Conservation (phyloP, 1,284 basidiomycete genomes). For the Sporisorium reilianum region DNA sequence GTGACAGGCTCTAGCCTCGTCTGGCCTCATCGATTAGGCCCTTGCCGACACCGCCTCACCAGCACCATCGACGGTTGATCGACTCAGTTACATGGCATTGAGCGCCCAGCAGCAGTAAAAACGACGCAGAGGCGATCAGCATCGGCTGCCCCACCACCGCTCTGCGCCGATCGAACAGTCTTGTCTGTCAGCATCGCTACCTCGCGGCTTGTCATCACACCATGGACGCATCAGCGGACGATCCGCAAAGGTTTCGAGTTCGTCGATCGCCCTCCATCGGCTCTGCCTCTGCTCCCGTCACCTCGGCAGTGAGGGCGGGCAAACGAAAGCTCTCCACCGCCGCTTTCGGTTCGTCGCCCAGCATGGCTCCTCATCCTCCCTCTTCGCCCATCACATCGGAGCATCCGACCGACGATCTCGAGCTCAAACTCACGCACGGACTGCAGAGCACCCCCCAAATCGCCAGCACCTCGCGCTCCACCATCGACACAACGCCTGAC, state of each 20-base stretch:
- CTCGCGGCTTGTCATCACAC: not conserved
- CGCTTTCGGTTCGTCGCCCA: slow-evolving; percentile 44
- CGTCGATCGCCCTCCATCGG: slow-evolving; percentile 47
- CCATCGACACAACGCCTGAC: slow-evolving; percentile 27
- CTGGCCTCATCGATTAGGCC: not conserved
- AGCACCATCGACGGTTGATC: no score
- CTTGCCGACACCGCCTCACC: not conserved
- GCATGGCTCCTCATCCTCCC: slow-evolving; percentile 27
- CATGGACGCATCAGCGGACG: slow-evolving; percentile 54
- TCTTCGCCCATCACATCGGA: slow-evolving; percentile 43
- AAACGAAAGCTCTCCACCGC: slow-evolving; percentile 53
- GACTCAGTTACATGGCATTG: slow-evolving; percentile 12
- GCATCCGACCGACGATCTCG: slow-evolving; percentile 18
- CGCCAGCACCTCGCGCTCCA: slow-evolving; percentile 32
- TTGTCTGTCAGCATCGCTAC: not conserved
- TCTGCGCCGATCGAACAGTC: slow-evolving; percentile 17
- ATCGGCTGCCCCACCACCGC: slow-evolving; percentile 26
- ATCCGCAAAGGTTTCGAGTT: slow-evolving; percentile 37
- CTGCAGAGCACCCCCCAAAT: slow-evolving; percentile 26
- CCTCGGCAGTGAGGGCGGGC: slow-evolving; percentile 23
- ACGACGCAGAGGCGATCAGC: slow-evolving; percentile 30
- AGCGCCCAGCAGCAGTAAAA: slow-evolving; percentile 1
- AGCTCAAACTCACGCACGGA: slow-evolving; percentile 1
- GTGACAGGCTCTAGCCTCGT: not conserved
- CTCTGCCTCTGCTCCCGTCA: slow-evolving; percentile 24